Base-by-base conservation (phyloP, 1,284 basidiomycete genomes). In the Ceratobasidium sp. region DNA sequence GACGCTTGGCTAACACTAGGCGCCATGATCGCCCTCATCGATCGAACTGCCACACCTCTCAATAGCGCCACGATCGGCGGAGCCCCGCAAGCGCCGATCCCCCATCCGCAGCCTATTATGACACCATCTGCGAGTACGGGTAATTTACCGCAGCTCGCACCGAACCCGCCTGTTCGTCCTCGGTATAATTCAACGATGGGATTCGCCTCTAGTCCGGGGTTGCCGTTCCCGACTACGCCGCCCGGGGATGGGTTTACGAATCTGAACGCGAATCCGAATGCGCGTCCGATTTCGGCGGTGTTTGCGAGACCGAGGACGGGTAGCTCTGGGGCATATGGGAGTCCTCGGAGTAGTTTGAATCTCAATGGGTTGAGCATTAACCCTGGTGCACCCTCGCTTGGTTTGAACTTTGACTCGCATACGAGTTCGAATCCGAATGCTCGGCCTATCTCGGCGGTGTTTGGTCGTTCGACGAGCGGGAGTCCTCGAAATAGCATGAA, bases 1-100 rank as follows among this genome's bases (percentile, higher is more conserved):
- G 89, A 91, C 76, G 90, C 92, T 1, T 88, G 91, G 79, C 84
- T 90, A 83, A 82, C 82, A 59, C 85, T 93, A 33, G 87, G 90
- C 48, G 87, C 86, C 7, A 83, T 93, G 51, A 72, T 60, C n/a
- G 69, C 69, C 2, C 31, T 72, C 29, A 54, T 72, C 27, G 69
- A 72, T 47, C 36, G 41, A 51, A 72, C 45, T n/a, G 48, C 69
- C 1, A 72, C 47, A 17, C 69, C 56, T 17, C 27, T 72, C 56
- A 72, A 72, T 31, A 36, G 19, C 17, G 69, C 69, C 8, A 60
- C 69, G 14, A 60, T 72, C 33, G 69, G 69, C 44, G 69, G 69
- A 36, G 45, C 69, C 11, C n/a, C 44, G 6, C 69, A 57, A 31
- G 59, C 69, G 7, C 56, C 69, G 3, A 59, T 72, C 33, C 69